Evolutionary conservation across 2,329 filamentous ascomycete genomes (phyloP).

Genomic region (Aspergillus glaucus): DNA sequence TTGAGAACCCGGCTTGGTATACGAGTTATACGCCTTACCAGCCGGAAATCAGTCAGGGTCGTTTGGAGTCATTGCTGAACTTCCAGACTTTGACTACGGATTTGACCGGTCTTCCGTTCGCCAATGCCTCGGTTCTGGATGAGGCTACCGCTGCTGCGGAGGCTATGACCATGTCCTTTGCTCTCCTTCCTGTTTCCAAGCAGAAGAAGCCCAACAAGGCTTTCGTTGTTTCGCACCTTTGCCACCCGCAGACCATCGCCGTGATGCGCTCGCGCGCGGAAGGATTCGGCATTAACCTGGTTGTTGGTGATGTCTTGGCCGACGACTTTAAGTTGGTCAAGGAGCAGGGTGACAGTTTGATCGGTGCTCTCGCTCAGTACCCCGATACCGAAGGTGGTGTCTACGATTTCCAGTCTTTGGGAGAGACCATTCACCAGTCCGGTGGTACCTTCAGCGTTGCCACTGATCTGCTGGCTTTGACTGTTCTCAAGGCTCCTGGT

Average conservation of each 20-base stretch:
- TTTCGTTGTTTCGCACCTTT: conserved; percentile 73
- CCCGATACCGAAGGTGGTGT: conserved; percentile 82
- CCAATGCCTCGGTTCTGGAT: conserved; percentile 86
- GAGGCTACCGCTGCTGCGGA: conserved; percentile 90
- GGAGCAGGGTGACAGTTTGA: conserved; percentile 69
- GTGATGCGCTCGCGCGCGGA: conserved; percentile 80
- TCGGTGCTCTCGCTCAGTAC: conserved; percentile 92
- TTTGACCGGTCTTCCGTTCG: conserved; percentile 76
- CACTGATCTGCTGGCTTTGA: conserved; percentile 83
- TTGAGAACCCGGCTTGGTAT: conserved; percentile 95
- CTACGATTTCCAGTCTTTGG: conserved; percentile 65
- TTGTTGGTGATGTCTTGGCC: conserved; percentile 64
- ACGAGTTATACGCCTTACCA: conserved; percentile 98
- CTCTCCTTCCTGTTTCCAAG: conserved; percentile 62
- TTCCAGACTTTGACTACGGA: conserved; percentile 92
- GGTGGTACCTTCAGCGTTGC: conserved; percentile 78
- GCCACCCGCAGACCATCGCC: conserved; percentile 78
- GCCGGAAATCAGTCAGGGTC: conserved; percentile 92
- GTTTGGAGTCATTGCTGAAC: conserved; percentile 86
- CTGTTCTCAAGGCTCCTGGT: conserved; percentile 78
- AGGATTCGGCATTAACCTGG: conserved; percentile 81
- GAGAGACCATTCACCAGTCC: conserved; percentile 68
- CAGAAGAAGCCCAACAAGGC: conserved; percentile 71
- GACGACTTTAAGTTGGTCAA: conserved; percentile 61
- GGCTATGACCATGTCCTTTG: conserved; percentile 89